Conservation (phyloP, 1,139 yeast genomes). For the Candida sp. region DNA sequence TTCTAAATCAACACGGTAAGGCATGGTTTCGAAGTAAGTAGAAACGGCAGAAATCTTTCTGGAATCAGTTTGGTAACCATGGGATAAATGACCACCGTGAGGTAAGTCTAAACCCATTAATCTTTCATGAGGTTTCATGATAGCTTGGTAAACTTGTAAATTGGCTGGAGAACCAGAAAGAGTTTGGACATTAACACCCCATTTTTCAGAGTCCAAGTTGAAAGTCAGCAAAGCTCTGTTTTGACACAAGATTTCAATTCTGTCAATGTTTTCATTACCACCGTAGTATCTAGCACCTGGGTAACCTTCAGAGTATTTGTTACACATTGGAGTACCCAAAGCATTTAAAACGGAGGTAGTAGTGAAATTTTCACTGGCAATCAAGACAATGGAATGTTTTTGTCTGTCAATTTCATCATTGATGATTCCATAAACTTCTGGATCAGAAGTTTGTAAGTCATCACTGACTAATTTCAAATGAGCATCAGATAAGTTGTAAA, state of each 20-base stretch:
- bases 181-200: constrained; percentile 99
- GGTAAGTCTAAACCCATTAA: constrained; percentile 97
- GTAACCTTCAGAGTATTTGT: constrained; percentile 84
- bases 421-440: constrained; percentile 79
- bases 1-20: constrained; percentile 86
- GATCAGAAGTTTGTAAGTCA: constrained; percentile 72
- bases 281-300: constrained; percentile 90
- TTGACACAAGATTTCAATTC: constrained; percentile 89
- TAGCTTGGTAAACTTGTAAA: constrained; percentile 92
- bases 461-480: constrained; percentile 68
- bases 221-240: constrained; percentile 90
- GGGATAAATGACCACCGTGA: constrained; percentile 97
- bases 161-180: constrained; percentile 98
- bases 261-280: constrained; percentile 92
- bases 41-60: constrained; percentile 96
- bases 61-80: constrained; percentile 95
- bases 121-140: constrained; percentile 92
- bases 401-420: constrained; percentile 91
- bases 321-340: constrained; percentile 95
- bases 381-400: constrained; percentile 88
- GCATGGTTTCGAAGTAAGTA: constrained; percentile 97
- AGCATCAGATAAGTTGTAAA: constrained; percentile 64
- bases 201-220: constrained; percentile 70
- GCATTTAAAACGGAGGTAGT: constrained; percentile 96
- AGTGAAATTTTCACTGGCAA: constrained; percentile 97